Evolutionary conservation across 345 rosid species (phyloP).

Genomic region (Limnanthes douglasii): DNA sequence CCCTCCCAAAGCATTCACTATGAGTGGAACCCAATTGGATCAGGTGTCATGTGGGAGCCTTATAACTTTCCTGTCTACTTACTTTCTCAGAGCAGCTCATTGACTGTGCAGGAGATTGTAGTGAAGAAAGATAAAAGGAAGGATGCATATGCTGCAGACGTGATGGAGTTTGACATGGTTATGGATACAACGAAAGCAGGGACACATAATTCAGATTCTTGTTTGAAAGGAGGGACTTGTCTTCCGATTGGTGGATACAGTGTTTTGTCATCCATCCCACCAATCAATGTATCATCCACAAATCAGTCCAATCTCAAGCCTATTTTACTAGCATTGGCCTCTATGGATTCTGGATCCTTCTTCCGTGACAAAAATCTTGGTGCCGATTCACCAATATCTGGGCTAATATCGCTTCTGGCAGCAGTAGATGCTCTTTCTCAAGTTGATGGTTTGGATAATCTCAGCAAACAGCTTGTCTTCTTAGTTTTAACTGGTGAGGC

Average conservation of each 20-base stretch:
- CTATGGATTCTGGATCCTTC: conserved; percentile 94
- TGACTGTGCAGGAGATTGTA: conserved; percentile 44
- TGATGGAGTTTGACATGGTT: conserved; percentile 82
- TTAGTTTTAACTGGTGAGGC: conserved; percentile 88
- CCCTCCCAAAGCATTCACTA: conserved; percentile 46
- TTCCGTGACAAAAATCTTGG: conserved; percentile 90
- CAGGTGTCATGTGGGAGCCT: conserved; percentile 65
- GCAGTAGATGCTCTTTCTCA: conserved; percentile 92
- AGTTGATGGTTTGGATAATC: conserved; percentile 42
- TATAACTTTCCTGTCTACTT: conserved; percentile 82
- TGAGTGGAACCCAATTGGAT: conserved; percentile 83
- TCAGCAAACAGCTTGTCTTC: conserved; percentile 82
- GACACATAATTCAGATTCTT: conserved; percentile 71
- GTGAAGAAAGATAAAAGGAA: conserved; percentile 41
- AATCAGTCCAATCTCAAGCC: conserved; percentile 50
- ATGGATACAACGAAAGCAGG: conserved; percentile 98
- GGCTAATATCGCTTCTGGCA: conserved; percentile 81
- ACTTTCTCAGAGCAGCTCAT: conserved; percentile 49
- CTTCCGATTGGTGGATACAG: conserved; percentile 99
- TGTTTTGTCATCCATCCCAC: conserved; percentile 97
- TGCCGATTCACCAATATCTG: conserved; percentile 94
- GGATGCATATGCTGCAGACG: conserved; percentile 35
- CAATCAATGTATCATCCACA: conserved; percentile 42
- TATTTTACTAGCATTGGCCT: conserved; percentile 50
- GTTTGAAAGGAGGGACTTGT: conserved; percentile 72